Evolutionary conservation across 176 grass and related monocot species (phyloP).

Genomic region (Rhipidocladum racemiflorum): DNA sequence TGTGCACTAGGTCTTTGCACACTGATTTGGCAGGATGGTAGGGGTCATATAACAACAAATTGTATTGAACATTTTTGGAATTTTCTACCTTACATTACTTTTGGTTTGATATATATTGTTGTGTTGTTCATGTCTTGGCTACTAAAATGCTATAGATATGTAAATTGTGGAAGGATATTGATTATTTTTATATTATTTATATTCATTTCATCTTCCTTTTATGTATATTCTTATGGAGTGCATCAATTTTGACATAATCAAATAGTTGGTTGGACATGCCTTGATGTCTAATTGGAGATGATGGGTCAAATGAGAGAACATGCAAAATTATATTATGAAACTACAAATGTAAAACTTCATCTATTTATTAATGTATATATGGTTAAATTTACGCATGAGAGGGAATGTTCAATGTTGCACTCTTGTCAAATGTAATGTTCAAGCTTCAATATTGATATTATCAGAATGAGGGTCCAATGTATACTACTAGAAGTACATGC

Average conservation of each 20-base stretch:
- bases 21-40: too few relatives aligned
- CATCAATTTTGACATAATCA: background rate
- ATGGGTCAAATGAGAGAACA: background rate
- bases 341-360: background rate
- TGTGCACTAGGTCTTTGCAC: too few relatives aligned
- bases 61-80: background rate
- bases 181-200: background rate
- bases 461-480: background rate
- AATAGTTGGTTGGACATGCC: background rate
- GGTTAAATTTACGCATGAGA: background rate
- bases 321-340: background rate
- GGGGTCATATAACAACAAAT: too few relatives aligned
- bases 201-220: background rate
- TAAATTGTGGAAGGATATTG: background rate
- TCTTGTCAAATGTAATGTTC: background rate
- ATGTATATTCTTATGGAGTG: background rate
- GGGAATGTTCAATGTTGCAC: background rate
- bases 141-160: background rate
- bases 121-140: background rate
- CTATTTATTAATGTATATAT: background rate
- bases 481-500: background rate
- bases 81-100: background rate
- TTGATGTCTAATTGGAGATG: background rate
- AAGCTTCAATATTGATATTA: background rate
- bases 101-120: background rate